phyloP scores from a whole-genome alignment of 805 yeast species.

The Saitoella complicata region DNA sequence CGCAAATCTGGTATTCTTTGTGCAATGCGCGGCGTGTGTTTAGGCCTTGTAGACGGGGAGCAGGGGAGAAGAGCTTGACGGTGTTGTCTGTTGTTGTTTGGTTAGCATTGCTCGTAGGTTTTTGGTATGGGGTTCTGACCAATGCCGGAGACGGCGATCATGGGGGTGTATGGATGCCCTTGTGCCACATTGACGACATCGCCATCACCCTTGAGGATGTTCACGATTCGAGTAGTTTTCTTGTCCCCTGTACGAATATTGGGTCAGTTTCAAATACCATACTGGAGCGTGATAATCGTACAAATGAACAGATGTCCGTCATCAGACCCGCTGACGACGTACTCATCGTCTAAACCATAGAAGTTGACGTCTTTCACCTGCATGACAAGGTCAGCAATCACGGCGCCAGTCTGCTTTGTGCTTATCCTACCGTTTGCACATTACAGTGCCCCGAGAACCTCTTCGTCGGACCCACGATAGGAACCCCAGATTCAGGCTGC shows the following conservation, averaged over 20 bases:
- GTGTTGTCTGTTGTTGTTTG: slow-evolving; percentile 2
- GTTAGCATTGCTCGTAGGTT: no score
- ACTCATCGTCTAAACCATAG: slow-evolving; percentile 11
- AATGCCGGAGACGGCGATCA: slow-evolving; percentile 13
- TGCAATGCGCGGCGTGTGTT: slow-evolving; percentile 1
- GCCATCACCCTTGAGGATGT: slow-evolving; percentile 9
- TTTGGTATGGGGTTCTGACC: background rate
- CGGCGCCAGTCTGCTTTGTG: background rate
- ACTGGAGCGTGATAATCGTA: background rate
- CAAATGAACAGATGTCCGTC: slow-evolving; percentile 11
- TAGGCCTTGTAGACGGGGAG: background rate
- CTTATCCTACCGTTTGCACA: slow-evolving; percentile 8
- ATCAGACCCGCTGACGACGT: slow-evolving; percentile 14
- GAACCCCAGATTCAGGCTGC: slow-evolving; percentile 3
- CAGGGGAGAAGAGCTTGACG: slow-evolving; percentile 10
- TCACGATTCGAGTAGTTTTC: slow-evolving; percentile 5
- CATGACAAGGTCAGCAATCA: background rate
- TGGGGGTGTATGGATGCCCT: slow-evolving; percentile 11
- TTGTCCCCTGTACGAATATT: slow-evolving; percentile 5
- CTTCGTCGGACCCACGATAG: slow-evolving; percentile 2
- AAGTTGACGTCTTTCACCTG: slow-evolving; percentile 12
- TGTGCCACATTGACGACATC: slow-evolving; percentile 11
- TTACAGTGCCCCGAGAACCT: slow-evolving; percentile 9
- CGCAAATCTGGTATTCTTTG: slow-evolving; percentile 5
- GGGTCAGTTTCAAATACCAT: no score